These are phyloP conservation scores for Rhodotorula sp. DNA, from an alignment of 1,284 basidiomycete species.

Conservation along the genomic window DNA sequence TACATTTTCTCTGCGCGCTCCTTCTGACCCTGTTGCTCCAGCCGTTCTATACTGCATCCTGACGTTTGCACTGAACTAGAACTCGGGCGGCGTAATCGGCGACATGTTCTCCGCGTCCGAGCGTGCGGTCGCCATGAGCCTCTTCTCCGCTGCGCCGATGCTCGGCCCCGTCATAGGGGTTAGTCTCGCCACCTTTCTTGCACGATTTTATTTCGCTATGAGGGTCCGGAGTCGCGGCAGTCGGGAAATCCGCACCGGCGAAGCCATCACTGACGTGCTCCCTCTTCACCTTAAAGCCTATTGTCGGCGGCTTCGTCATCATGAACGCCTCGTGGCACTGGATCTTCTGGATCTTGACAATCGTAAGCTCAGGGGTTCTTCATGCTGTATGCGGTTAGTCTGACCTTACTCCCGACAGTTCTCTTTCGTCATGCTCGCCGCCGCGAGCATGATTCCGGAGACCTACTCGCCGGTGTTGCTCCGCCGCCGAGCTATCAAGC, in stretches of 20 bases:
- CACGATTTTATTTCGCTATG: too few species aligned
- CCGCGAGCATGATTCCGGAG: constrained; percentile 49
- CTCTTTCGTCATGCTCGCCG: constrained; percentile 56
- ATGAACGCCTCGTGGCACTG: constrained; percentile 50
- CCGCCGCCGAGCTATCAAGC: constrained; percentile 58
- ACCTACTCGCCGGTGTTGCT: constrained; percentile 68
- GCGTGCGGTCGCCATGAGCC: constrained; percentile 33
- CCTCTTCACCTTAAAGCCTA: constrained; percentile 57
- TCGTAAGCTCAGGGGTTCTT: constrained; percentile 34
- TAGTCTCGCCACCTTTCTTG: too few species aligned
- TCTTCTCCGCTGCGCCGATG: constrained; percentile 19
- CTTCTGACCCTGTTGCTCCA: too few species aligned
- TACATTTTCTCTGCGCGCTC: too few species aligned
- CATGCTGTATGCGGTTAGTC: neutral
- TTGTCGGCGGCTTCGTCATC: constrained; percentile 49
- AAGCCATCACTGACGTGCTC: neutral
- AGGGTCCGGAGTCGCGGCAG: too few species aligned
- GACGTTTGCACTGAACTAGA: constrained; percentile 37
- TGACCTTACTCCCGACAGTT: constrained; percentile 26
- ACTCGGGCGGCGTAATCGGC: constrained; percentile 61
- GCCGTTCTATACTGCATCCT: too few species aligned
- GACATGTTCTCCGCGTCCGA: constrained; percentile 53
- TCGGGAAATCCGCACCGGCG: too few species aligned
- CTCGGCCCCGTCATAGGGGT: constrained; percentile 43
- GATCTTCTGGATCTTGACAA: constrained; percentile 70